phyloP scores from a whole-genome alignment of 2,329 filamentous ascomycete genomes.

The Rosellinia necatrix region DNA sequence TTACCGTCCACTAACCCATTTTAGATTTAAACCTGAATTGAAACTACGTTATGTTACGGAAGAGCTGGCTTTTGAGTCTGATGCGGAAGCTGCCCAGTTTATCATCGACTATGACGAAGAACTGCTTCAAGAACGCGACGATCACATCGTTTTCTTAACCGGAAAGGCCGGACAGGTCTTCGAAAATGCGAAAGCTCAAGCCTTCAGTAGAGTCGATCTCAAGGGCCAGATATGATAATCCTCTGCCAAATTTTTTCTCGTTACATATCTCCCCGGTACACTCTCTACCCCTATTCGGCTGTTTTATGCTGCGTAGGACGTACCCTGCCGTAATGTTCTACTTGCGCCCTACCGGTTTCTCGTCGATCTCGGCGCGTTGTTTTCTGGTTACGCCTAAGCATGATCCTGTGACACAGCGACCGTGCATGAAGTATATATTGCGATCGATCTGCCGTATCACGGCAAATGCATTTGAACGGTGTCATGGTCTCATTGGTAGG shows the following conservation, averaged over 20 bases:
- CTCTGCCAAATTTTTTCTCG: constrained; percentile 29
- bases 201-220: constrained; percentile 90
- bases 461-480: constrained; percentile 10
- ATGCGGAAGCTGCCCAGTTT: constrained; percentile 88
- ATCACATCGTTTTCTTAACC: constrained; percentile 73
- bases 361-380: constrained; percentile 24
- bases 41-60: constrained; percentile 91
- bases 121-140: constrained; percentile 76
- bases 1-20: constrained; percentile 49
- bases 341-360: not conserved
- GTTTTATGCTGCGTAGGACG: constrained; percentile 16
- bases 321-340: constrained; percentile 20
- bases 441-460: constrained; percentile 25
- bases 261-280: constrained; percentile 22
- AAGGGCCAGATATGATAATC: constrained; percentile 85
- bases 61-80: constrained; percentile 93
- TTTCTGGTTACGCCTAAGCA: constrained; percentile 27
- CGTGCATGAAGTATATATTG: constrained; percentile 23
- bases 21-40: constrained; percentile 89
- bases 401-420: constrained; percentile 27
- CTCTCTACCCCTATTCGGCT: constrained; percentile 4
- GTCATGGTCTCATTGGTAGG: constrained; percentile 9
- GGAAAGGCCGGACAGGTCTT: constrained; percentile 75
- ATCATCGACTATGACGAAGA: constrained; percentile 78
- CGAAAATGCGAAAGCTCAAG: constrained; percentile 71